phyloP scores from a whole-genome alignment of 805 yeast species.

The Lipomyces orientalis region DNA sequence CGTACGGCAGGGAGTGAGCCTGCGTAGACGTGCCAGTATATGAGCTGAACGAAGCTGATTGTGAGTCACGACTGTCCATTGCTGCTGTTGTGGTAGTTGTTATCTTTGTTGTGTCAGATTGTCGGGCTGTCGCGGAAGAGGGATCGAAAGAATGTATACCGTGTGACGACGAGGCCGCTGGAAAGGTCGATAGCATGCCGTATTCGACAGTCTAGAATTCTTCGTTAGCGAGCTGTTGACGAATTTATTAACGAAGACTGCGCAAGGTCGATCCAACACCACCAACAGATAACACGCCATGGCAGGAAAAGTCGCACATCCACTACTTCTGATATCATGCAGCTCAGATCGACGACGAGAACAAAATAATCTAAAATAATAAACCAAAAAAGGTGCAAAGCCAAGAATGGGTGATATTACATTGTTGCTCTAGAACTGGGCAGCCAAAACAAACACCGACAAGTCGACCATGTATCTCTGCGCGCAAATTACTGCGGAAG shows the following conservation, averaged over 20 bases:
- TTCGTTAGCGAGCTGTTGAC: background rate
- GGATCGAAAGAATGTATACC: background rate
- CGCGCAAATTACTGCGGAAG: background rate
- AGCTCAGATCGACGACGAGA: background rate
- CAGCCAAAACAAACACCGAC: background rate
- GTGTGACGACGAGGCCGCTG: slow-evolving; percentile 4
- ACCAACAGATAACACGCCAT: background rate
- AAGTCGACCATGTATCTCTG: background rate
- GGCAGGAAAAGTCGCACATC: background rate
- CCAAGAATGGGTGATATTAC: background rate
- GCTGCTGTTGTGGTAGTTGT: background rate
- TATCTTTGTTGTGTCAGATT: background rate
- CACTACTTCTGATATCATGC: background rate
- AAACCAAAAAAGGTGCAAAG: background rate
- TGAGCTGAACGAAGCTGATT: slow-evolving; percentile 23
- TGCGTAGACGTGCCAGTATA: slow-evolving; percentile 18
- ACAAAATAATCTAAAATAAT: background rate
- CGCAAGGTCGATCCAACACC: background rate
- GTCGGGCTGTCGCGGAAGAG: background rate
- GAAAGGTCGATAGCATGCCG: slow-evolving; percentile 23
- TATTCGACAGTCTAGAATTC: background rate
- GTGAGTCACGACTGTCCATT: slow-evolving; percentile 34
- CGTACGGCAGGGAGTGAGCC: slow-evolving; percentile 24
- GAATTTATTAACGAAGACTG: background rate
- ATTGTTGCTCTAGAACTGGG: background rate